phyloP scores from a whole-genome alignment of 345 rosid genomes.

The Populus deltoides region DNA sequence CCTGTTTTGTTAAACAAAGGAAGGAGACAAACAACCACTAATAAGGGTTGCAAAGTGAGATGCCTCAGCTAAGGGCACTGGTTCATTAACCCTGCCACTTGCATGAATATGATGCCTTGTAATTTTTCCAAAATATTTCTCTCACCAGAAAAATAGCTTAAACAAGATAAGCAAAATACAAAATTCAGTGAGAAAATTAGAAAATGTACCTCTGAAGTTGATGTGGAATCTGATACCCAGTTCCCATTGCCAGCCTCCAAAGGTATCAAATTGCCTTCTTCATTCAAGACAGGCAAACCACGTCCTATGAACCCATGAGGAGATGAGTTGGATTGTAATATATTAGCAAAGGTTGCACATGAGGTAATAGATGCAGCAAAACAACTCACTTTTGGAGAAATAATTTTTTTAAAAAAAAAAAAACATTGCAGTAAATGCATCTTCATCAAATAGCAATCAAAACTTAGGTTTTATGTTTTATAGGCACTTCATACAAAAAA shows the following conservation, averaged over 20 bases:
- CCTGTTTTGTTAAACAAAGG: no score
- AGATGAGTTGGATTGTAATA: neutral
- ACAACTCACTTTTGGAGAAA: neutral
- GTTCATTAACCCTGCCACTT: no score
- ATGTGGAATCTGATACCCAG: conserved; percentile 49
- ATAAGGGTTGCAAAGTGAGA: no score
- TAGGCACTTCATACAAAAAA: neutral
- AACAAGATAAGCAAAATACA: neutral
- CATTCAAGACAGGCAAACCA: conserved; percentile 83
- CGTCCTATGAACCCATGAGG: conserved; percentile 43
- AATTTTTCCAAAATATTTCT: neutral
- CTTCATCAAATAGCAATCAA: neutral
- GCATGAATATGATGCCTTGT: neutral
- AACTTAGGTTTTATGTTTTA: neutral
- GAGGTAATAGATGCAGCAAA: neutral
- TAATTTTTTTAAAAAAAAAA: neutral
- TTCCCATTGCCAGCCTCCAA: conserved; percentile 54
- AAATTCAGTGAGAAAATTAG: neutral
- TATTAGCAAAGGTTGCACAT: neutral
- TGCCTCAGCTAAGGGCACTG: no score
- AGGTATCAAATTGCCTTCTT: conserved; percentile 68
- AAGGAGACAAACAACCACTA: no score
- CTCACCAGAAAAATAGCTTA: neutral
- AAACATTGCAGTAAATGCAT: neutral
- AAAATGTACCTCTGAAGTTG: conserved; percentile 61